Conservation (phyloP, 345 rosid genomes). For the Microthlaspi erraticum region DNA sequence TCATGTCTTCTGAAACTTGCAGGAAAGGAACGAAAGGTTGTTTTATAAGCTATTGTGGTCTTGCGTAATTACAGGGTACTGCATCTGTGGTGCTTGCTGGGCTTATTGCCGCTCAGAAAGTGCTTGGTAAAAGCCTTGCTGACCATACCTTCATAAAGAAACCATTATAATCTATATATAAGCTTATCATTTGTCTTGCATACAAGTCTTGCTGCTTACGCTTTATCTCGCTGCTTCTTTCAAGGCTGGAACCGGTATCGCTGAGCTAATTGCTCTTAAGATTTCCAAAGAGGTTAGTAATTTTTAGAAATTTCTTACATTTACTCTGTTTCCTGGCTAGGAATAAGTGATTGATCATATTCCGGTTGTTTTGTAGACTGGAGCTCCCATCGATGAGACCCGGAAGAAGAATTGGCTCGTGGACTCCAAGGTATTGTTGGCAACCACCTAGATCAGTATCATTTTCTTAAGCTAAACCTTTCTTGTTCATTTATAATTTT, state of each 20-base stretch:
- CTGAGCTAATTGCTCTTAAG: conserved; percentile 96
- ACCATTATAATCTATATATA: neutral
- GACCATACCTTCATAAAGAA: conserved; percentile 65
- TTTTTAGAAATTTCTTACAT: neutral
- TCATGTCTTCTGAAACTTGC: conserved; percentile 39
- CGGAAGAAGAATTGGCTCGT: conserved; percentile 97
- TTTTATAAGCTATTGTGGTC: conserved; percentile 86
- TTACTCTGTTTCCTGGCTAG: conserved; percentile 16
- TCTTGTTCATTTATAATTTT: conserved; percentile 1
- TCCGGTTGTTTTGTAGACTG: conserved; percentile 52
- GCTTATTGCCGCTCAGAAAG: conserved; percentile 73
- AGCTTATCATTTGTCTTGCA: neutral
- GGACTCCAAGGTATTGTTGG: conserved; percentile 81
- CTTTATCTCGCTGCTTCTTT: conserved; percentile 27
- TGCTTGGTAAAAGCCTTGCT: conserved; percentile 69
- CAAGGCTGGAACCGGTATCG: conserved; percentile 99
- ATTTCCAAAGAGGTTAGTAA: conserved; percentile 65
- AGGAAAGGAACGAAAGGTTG: conserved; percentile 94
- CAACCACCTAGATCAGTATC: conserved; percentile 8
- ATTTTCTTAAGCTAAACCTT: neutral
- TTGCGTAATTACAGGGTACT: conserved; percentile 70
- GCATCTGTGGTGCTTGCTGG: conserved; percentile 97
- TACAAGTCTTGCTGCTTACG: conserved; percentile 14
- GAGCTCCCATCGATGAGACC: conserved; percentile 70
- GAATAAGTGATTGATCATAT: conserved; percentile 34